Evolutionary conservation across 257 asterid genomes (phyloP), one percentile per base, ranked within the genome.

Genomic region (Ilex asprella): DNA sequence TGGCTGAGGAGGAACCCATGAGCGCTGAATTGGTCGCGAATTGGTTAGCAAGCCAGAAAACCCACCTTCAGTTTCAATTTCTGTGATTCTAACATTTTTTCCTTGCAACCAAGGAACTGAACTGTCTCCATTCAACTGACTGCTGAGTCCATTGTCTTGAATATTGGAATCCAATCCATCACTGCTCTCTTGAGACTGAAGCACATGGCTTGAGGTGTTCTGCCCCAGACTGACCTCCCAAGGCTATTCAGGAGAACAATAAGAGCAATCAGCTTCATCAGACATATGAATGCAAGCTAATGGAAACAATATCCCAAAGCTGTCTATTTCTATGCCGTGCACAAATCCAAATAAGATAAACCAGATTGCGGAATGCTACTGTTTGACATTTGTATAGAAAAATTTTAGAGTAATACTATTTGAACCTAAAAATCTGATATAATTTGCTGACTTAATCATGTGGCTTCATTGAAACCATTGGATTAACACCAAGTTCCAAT

Each of bases 1-100:
- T 16, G 97, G 95, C 77, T 78, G 96, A 57, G 99, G 97, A 27
- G 99, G 99, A 7, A 84, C 89, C 99, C 99, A 93, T 16, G 94
- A 78, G 63, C 88, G 76, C 69, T 76, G 93, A 56, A 65, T 68
- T 10, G 86, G 89, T 12, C 71, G 76, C 49, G 83, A 84, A 14
- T 60, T 76, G 11, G 56, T 35, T 35, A 62, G 9, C n/a, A 67
- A 46, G 64, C 59, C 72, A 29, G 74, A 63, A 58, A 84, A 62
- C 15, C 72, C 86, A 3, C 75, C 82, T 15, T 64, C 79, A 5
- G 69, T 29, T 77, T 83, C 94, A 2, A 79, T 71, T 73, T 89
- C 99, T 16, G 90, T 76, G 70, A 87, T 81, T 58, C 87, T 78
- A 55, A 27, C 77, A 31, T 81, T 85, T 58, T 76, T 84, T 13